phyloP scores from a whole-genome alignment of 768 basidiomycete genomes.

The Termitomyces sp. region DNA sequence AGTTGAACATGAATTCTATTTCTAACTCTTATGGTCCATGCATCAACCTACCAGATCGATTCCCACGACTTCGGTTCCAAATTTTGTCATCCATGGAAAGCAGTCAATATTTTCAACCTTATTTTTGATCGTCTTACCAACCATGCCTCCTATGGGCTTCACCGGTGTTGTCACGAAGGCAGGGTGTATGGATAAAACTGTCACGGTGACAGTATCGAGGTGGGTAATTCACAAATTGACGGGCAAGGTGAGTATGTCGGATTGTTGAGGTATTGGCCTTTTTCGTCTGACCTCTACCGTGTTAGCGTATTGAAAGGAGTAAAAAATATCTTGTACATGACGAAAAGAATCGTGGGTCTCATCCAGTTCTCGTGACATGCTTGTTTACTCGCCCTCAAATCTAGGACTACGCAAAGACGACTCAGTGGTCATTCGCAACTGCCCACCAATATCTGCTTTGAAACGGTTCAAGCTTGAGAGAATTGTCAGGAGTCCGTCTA shows the following conservation, averaged over 20 bases:
- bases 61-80: neutral
- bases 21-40: neutral
- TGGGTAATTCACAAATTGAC: constrained; percentile 68
- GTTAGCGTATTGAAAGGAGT: constrained; percentile 64
- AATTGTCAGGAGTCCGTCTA: constrained; percentile 63
- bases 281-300: constrained; percentile 1
- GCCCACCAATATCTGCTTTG: constrained; percentile 71
- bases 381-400: constrained; percentile 1
- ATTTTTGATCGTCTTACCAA: neutral
- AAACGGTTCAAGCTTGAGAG: constrained; percentile 73
- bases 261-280: neutral
- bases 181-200: constrained; percentile 81
- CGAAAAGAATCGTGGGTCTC: constrained; percentile 55
- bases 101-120: neutral
- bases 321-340: constrained; percentile 81
- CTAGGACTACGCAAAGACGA: constrained; percentile 65
- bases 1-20: too few relatives aligned
- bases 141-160: constrained; percentile 77
- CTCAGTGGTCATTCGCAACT: constrained; percentile 73
- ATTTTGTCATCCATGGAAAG: neutral
- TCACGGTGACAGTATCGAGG: constrained; percentile 76
- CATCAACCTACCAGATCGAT: neutral
- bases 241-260: constrained; percentile 53
- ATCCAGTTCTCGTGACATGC: neutral
- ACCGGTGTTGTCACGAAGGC: constrained; percentile 74